Evolutionary conservation across 345 rosid genomes (phyloP).

Genomic region (Pugionium cornutum): DNA sequence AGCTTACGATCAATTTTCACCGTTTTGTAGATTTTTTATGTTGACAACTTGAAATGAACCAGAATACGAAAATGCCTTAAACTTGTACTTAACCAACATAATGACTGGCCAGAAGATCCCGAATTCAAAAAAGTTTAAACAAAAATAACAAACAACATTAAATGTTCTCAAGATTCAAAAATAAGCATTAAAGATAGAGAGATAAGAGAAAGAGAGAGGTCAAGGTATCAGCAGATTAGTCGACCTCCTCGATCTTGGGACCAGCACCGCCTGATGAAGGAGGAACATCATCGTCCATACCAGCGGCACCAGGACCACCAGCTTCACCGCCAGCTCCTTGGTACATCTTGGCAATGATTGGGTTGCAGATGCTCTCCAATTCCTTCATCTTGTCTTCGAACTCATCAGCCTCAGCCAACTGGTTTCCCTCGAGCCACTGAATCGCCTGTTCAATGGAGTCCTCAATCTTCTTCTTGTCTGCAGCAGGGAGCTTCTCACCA

Average conservation of each 20-base stretch:
- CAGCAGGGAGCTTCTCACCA: slow-evolving; percentile 54
- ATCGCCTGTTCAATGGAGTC: slow-evolving; percentile 61
- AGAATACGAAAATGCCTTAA: not conserved
- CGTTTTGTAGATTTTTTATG: too few relatives aligned
- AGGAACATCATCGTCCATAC: slow-evolving; percentile 44
- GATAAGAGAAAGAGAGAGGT: slow-evolving; percentile 22
- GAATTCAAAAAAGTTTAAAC: slow-evolving; percentile 10
- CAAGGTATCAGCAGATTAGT: slow-evolving; percentile 31
- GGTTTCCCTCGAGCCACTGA: slow-evolving; percentile 72
- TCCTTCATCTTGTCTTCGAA: slow-evolving; percentile 87
- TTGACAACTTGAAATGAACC: too few relatives aligned
- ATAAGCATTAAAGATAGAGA: not conserved
- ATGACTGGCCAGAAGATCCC: not conserved
- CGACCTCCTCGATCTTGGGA: slow-evolving; percentile 59
- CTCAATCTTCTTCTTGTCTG: slow-evolving; percentile 71
- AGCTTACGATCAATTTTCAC: too few relatives aligned
- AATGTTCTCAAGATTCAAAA: not conserved
- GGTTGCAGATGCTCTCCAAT: slow-evolving; percentile 80
- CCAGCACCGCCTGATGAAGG: slow-evolving; percentile 58
- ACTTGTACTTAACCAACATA: slow-evolving; percentile 16
- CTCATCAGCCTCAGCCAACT: slow-evolving; percentile 73
- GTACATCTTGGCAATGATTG: slow-evolving; percentile 82
- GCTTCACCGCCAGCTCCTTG: slow-evolving; percentile 64
- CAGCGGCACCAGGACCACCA: slow-evolving; percentile 52
- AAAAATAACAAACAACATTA: slow-evolving; percentile 14